Conservation (phyloP, 306 rosid genomes). For the Rosa chinensis region DNA sequence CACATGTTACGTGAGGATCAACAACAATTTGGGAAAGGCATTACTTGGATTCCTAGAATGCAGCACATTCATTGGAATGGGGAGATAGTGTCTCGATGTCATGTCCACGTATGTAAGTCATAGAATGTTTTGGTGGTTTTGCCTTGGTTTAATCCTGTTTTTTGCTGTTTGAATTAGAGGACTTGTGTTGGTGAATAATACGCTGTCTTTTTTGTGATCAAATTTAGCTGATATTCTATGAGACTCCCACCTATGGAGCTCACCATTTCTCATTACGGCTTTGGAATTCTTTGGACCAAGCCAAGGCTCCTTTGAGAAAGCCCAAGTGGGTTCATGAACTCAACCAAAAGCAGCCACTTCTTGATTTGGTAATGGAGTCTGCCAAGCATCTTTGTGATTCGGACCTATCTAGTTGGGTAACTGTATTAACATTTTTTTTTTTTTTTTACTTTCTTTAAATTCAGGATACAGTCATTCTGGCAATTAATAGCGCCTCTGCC, state of each 20-base stretch:
- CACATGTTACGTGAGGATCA: conserved; percentile 49
- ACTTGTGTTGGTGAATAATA: conserved; percentile 26
- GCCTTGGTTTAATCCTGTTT: neutral
- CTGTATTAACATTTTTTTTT: conserved; percentile 13
- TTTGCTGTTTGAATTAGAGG: neutral
- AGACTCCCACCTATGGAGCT: conserved; percentile 61
- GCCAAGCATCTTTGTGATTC: conserved; percentile 22
- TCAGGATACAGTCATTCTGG: conserved; percentile 77
- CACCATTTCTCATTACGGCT: conserved; percentile 67
- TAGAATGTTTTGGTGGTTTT: conserved; percentile 38
- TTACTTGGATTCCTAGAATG: conserved; percentile 59
- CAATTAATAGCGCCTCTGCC: conserved; percentile 67
- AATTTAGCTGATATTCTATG: conserved; percentile 72
- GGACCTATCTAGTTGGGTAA: neutral
- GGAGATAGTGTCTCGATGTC: conserved; percentile 47
- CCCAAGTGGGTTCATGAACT: conserved; percentile 85
- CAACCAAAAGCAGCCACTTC: conserved; percentile 48
- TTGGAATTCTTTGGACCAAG: conserved; percentile 48
- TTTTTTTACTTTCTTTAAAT: neutral
- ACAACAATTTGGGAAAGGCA: conserved; percentile 41
- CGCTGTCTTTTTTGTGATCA: conserved; percentile 28
- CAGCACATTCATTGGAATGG: conserved; percentile 88
- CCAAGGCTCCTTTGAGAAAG: conserved; percentile 42
- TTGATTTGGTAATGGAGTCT: conserved; percentile 65
- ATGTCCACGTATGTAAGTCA: conserved; percentile 99